These are phyloP conservation scores for Lumnitzera racemosa DNA, from an alignment of 345 rosid genomes.

Conservation along the genomic window DNA sequence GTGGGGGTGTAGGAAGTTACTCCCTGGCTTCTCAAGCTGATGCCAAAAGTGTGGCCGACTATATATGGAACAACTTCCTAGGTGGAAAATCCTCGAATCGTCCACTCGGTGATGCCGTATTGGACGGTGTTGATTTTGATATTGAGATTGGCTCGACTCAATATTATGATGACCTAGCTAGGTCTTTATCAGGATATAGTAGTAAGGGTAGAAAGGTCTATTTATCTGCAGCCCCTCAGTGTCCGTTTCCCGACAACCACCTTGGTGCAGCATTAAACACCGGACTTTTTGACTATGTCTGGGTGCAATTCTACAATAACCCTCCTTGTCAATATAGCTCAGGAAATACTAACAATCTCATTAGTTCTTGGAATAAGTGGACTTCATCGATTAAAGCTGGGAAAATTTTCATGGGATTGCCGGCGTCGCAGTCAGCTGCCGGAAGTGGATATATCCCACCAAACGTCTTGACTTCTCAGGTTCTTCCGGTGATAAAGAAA, in stretches of 20 bases:
- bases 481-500: conserved; percentile 36
- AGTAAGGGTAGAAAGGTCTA: conserved; percentile 28
- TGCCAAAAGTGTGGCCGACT: conserved; percentile 20
- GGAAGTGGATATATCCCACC: conserved; percentile 50
- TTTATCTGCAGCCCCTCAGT: conserved; percentile 55
- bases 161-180: conserved; percentile 35
- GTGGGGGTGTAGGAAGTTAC: conserved; percentile 36
- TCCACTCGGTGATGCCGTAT: conserved; percentile 41
- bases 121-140: conserved; percentile 54
- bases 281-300: conserved; percentile 45
- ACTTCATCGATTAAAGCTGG: conserved; percentile 27
- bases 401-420: conserved; percentile 43
- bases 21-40: conserved; percentile 30
- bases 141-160: conserved; percentile 36
- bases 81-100: conserved; percentile 16
- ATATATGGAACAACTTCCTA: conserved; percentile 14
- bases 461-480: conserved; percentile 22
- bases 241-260: conserved; percentile 45
- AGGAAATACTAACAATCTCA: conserved; percentile 22
- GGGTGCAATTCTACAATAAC: conserved; percentile 58
- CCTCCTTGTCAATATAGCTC: conserved; percentile 35
- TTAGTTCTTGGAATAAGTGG: conserved; percentile 48
- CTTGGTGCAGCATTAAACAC: conserved; percentile 41
- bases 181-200: conserved; percentile 18
- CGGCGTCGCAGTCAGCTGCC: conserved; percentile 48